A percentile compares a stretch with the other conserved stretches of the same genome.
phyloP scores from a whole-genome alignment of 2,329 filamentous ascomycete species.

The Trichoderma sp. region DNA sequence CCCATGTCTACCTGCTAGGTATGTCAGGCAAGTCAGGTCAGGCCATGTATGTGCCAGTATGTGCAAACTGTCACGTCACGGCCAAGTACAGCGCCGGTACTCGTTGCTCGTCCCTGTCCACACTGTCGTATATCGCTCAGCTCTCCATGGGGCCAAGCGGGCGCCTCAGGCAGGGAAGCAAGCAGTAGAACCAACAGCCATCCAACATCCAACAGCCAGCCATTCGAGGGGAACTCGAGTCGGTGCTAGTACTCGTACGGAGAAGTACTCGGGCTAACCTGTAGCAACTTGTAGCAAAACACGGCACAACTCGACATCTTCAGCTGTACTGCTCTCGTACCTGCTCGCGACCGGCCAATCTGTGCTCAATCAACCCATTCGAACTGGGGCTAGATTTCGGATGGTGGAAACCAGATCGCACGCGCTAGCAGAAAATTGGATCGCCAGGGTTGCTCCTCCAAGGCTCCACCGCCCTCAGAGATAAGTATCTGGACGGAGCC shows the following conservation, averaged over 20 bases:
- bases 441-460: conserved; percentile 9
- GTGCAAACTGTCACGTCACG: neutral
- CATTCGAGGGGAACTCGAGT: too few relatives aligned
- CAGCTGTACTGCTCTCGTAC: too few relatives aligned
- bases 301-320: too few relatives aligned
- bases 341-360: neutral
- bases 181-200: neutral
- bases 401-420: conserved; percentile 15
- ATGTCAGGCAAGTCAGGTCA: neutral
- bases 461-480: neutral
- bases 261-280: neutral
- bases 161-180: neutral
- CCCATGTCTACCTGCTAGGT: neutral
- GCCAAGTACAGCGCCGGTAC: neutral
- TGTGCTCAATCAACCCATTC: neutral
- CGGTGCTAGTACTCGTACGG: neutral
- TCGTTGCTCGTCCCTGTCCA: too few relatives aligned
- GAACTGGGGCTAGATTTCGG: conserved; percentile 3
- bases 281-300: neutral
- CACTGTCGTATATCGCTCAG: conserved; percentile 4
- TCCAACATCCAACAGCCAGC: neutral
- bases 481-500: neutral
- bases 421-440: conserved; percentile 15
- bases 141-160: neutral
- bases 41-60: neutral